Conservation (phyloP, 164 flowering plant species). For the Macadamia integrifolia region DNA sequence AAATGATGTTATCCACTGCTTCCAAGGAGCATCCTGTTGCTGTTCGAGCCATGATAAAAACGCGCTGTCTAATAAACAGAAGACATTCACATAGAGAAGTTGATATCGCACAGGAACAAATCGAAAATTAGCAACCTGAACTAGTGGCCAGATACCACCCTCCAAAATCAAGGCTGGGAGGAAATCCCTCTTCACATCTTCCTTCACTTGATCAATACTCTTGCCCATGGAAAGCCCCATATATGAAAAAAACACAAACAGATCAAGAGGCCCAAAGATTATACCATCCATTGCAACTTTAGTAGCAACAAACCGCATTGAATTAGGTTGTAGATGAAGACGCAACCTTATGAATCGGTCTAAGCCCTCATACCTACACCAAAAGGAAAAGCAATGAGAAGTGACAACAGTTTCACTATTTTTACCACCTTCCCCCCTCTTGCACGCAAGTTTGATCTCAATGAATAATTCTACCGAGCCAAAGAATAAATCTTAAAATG, state of each 20-base stretch:
- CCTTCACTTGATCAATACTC: conserved; percentile 60
- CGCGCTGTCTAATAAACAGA: conserved; percentile 84
- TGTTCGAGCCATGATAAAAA: conserved; percentile 77
- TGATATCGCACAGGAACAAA: conserved; percentile 77
- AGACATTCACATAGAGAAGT: conserved; percentile 79
- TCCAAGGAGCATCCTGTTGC: conserved; percentile 71
- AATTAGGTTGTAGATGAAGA: conserved; percentile 51
- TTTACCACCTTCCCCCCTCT: no score
- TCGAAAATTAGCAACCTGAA: conserved; percentile 78
- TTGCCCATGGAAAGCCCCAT: conserved; percentile 83
- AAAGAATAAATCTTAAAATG: no score
- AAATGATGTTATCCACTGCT: conserved; percentile 36
- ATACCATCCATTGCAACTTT: conserved; percentile 77
- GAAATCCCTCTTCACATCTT: conserved; percentile 85
- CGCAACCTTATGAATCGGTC: conserved; percentile 51
- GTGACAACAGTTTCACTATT: neutral
- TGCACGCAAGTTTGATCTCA: no score
- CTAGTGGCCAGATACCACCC: conserved; percentile 81
- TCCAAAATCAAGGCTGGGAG: conserved; percentile 66
- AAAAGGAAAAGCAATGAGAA: neutral
- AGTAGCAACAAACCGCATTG: conserved; percentile 60
- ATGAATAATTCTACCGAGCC: no score
- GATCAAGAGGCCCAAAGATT: conserved; percentile 77
- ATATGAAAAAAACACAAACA: conserved; percentile 72
- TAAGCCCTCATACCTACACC: conserved; percentile 74